Percentiles rank a stretch among this genome's conserved stretches.
Conservation (phyloP, 331 rosid species). For the Telfairia occidentalis region DNA sequence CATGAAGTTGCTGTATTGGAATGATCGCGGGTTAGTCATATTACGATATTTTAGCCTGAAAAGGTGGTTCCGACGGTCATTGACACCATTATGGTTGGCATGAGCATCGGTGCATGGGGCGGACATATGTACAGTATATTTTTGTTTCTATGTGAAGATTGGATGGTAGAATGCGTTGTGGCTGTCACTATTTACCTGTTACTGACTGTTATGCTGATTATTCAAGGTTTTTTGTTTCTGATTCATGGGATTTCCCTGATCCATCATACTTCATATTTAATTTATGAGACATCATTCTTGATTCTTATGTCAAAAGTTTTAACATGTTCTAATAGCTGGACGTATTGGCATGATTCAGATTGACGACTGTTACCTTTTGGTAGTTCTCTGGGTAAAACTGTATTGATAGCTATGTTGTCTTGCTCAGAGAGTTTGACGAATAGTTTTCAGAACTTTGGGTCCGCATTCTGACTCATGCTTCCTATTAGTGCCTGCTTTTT, state of each 20-base stretch:
- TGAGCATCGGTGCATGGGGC: slow-evolving; percentile 27
- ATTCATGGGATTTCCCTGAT: slow-evolving; percentile 49
- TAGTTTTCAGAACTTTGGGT: not conserved
- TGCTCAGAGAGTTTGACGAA: not conserved
- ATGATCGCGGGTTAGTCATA: slow-evolving; percentile 21
- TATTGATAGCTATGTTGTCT: not conserved
- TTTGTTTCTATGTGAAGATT: slow-evolving; percentile 37
- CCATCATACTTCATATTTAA: slow-evolving; percentile 29
- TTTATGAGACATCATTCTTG: slow-evolving; percentile 23
- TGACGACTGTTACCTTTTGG: not conserved
- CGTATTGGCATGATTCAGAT: not conserved
- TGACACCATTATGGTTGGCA: slow-evolving; percentile 33
- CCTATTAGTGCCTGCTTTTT: not conserved
- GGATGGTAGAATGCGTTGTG: slow-evolving; percentile 38
- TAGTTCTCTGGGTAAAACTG: not conserved
- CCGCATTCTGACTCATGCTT: not conserved
- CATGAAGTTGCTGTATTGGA: slow-evolving; percentile 88
- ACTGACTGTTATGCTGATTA: slow-evolving; percentile 34
- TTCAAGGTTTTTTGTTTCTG: slow-evolving; percentile 50
- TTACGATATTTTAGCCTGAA: slow-evolving; percentile 26
- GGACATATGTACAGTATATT: slow-evolving; percentile 70
- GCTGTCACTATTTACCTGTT: slow-evolving; percentile 38
- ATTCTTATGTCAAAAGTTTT: slow-evolving; percentile 10
- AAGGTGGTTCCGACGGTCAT: slow-evolving; percentile 31
- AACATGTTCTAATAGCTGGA: slow-evolving; percentile 17